Evolutionary conservation across 2,329 filamentous ascomycete genomes (phyloP), one percentile per base, ranked within the genome.

Genomic region (Paecilomyces dactylethromorphus): DNA sequence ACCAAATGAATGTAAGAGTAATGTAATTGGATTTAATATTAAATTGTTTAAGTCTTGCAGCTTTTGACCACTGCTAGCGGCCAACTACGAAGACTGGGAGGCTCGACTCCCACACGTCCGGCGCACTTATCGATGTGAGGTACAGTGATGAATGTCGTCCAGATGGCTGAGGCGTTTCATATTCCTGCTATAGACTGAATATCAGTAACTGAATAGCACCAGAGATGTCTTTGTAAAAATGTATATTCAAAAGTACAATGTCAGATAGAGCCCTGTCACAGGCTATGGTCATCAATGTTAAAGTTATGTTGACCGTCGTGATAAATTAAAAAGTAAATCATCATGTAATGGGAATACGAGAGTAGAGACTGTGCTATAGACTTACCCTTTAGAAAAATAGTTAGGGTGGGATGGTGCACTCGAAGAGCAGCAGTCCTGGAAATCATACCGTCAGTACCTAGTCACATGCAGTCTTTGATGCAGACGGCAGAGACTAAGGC

Each of bases 281-380:
- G 87, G 87, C 87, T 66, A 78, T 79, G 87, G 80, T 91, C 88
- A 90, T 90, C 88, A 91, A 88, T 78, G 82, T 79, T 45, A 76
- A 79, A 84, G 80, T 86, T 91, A 90, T 88, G 88, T 88, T 88
- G 88, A 91, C 88, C 88, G 88, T 91, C 88, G 88, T 91, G 88
- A 90, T 86, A 84, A 84, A 81, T 77, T 81, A 71, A 68, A 65
- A 71, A 76, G 68, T 75, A 80, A 82, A 84, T 89, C 87, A 89
- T 89, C 86, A 87, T 87, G 63, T 77, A 74, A 82, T 68, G 53
- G 15, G 33, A 7, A 7, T 39, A 33, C 29, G 31, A 52, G 59
- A 58, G 22, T 50, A 53, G 53, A 52, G 58, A 59, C 55, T 54
- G 53, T 54, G 18, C 49, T 51, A 29, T 55, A 18, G 31, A 62